Base-by-base conservation (phyloP, 2,329 filamentous ascomycete species). In the Cladosporium phlei region DNA sequence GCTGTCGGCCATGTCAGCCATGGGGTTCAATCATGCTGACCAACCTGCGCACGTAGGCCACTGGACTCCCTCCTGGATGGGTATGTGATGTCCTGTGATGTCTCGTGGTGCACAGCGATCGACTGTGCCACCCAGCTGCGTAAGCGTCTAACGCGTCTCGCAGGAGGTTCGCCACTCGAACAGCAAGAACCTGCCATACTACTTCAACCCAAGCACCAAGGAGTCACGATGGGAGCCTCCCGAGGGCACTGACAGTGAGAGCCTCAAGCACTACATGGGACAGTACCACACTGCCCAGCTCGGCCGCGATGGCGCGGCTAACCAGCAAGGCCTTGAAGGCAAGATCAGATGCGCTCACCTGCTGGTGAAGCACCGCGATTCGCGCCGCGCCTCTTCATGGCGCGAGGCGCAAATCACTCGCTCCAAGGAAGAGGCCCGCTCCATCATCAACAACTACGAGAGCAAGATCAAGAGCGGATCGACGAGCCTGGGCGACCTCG, bases 111-210 rank as follows among this genome's bases (percentile, higher is more conserved):
- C 35, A 34, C 27, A n/a, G 29, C 24, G 30, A 39, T 25, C 33
- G 22, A 14, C 43, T 28, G 21, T 28, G 28, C 33, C 20, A 48
- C 43, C n/a, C 27, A 28, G 16, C 45, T 34, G 34, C 33, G 19
- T 37, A 40, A 27, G 12, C 25, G 12, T 46, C 47, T 49, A 35
- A 49, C 40, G 7, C 24, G 27, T 38, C 34, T 30, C 47, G 21
- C 38, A 51, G 49, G 93, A 97, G 73, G 88, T 98, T 64, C 88
- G 93, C 67, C 88, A 94, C 73, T 95, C 88, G 69, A 95, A 96
- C 75, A 95, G 88, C 69, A 97, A 96, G 76, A 95, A 95, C 72
- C 85, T 97, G 27, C 93, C 93, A 28, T 98, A 98, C 77, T 98
- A 97, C 76, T 97, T 96, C 84, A 94, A 96, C 71, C 75, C 85